Evolutionary conservation across 164 flowering plant genomes (phyloP), one percentile per base, ranked within the genome.

Genomic region (Magnolia sinica): DNA sequence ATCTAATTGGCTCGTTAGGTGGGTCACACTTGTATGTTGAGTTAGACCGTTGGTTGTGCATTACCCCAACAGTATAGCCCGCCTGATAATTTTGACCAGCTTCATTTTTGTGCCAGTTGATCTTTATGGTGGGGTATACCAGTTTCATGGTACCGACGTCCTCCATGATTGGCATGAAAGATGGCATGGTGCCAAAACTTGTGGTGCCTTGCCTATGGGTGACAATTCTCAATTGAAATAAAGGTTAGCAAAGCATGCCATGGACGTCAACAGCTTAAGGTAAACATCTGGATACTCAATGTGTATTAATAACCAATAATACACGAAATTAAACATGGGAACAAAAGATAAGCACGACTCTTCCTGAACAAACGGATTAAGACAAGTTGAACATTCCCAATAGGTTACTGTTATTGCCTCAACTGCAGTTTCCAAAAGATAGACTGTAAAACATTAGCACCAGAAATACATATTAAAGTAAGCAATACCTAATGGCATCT

Each of bases 401-500:
- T 59, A 59, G n/a, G n/a, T 13, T 13, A 13, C 4, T 2, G n/a
- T 13, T 29, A 37, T 55, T 55, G 61, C 61, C 61, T 55, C 18
- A 16, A 37, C 7, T 4, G 45, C 45, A 14, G 59, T 16, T 19
- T 20, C 16, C 59, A 19, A 49, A n/a, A 50, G 45, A 71, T 29
- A 71, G 9, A 71, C 14, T 22, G 50, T 24, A 58, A 73, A 14
- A 59, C 9, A 22, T 1, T 11, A 23, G 2, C 14, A 8, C 50
- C 3, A 37, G 45, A 4, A 16, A 55, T 55, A 10, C 18, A 10
- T 55, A 10, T 16, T 55, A 2, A 55, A 14, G 27, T 2, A 74
- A 51, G 61, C 69, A 66, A 27, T 87, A 95, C 98, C 88, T 91
- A 87, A 91, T 85, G 76, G 97, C 86, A 84, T 91, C 97, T 68